These are phyloP conservation scores for Neurospora tetrasperma DNA, from an alignment of 495 filamentous ascomycete genomes.

Conservation along the genomic window DNA sequence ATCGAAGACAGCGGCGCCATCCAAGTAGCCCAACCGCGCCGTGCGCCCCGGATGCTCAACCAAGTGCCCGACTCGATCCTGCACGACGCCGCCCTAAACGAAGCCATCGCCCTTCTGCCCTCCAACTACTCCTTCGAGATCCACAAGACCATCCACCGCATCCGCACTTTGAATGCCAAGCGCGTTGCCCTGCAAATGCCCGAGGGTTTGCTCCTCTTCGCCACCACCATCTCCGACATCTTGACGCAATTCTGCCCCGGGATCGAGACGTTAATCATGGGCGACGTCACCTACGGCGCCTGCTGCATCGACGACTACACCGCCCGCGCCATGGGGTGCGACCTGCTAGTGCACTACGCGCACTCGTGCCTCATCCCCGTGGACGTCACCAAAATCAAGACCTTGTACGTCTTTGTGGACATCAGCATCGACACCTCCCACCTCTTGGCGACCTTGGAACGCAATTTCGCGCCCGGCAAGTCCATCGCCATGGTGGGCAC, in stretches of 20 bases:
- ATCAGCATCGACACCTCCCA: constrained; percentile 90
- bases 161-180: constrained; percentile 65
- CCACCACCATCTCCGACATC: constrained; percentile 96
- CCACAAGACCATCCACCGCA: constrained; percentile 92
- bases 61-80: constrained; percentile 83
- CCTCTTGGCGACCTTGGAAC: constrained; percentile 73
- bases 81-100: constrained; percentile 77
- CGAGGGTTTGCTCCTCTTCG: constrained; percentile 89
- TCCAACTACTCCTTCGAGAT: constrained; percentile 97
- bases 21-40: constrained; percentile 51
- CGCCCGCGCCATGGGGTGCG: constrained; percentile 84
- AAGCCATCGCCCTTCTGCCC: constrained; percentile 77
- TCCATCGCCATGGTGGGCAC: constrained; percentile 90
- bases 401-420: constrained; percentile 95
- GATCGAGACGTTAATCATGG: constrained; percentile 91
- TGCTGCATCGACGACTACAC: constrained; percentile 99
- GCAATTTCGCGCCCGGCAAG: constrained; percentile 76
- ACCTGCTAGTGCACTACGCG: constrained; percentile 93
- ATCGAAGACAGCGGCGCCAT: constrained; percentile 58
- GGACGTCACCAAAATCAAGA: constrained; percentile 88
- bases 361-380: constrained; percentile 95
- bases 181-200: constrained; percentile 91
- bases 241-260: constrained; percentile 88
- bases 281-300: constrained; percentile 96
- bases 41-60: constrained; percentile 68